Evolutionary conservation across 352 stramenopile species (phyloP).

Genomic region (Pseudoperonospora humuli): DNA sequence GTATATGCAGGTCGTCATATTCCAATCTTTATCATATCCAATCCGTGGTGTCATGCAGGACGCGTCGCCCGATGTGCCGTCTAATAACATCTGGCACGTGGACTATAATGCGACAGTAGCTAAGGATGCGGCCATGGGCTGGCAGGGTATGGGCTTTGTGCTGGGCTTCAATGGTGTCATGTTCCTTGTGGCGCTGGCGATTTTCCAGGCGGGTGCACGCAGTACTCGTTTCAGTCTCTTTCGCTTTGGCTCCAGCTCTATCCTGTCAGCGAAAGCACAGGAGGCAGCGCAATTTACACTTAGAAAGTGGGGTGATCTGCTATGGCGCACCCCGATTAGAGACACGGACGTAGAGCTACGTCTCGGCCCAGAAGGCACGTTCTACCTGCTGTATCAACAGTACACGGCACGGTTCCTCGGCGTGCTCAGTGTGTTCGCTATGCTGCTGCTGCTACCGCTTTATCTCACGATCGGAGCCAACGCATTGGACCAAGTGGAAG

Average conservation of each 20-base stretch:
- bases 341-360: slow-evolving; percentile 52
- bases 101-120: slow-evolving; percentile 77
- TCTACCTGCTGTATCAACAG: slow-evolving; percentile 79
- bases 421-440: slow-evolving; percentile 49
- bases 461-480: slow-evolving; percentile 56
- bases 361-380: slow-evolving; percentile 70
- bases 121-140: slow-evolving; percentile 66
- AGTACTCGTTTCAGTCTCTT: slow-evolving; percentile 73
- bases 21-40: slow-evolving; percentile 1
- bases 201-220: slow-evolving; percentile 60
- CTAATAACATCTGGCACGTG: slow-evolving; percentile 62
- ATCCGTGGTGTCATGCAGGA: neutral
- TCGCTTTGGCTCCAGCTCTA: slow-evolving; percentile 46
- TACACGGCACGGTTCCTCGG: slow-evolving; percentile 64
- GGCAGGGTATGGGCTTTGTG: slow-evolving; percentile 74
- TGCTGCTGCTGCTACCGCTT: slow-evolving; percentile 62
- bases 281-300: slow-evolving; percentile 43
- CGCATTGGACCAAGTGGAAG: slow-evolving; percentile 23
- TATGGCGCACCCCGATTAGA: slow-evolving; percentile 67
- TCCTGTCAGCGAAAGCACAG: slow-evolving; percentile 28
- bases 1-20: slow-evolving; percentile 13
- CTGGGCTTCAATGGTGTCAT: slow-evolving; percentile 60
- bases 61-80: slow-evolving; percentile 1
- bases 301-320: slow-evolving; percentile 49
- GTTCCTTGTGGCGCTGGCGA: slow-evolving; percentile 49